These are phyloP conservation scores for Cystobasidium pallidum DNA, from an alignment of 1,284 basidiomycete species.

Conservation along the genomic window DNA sequence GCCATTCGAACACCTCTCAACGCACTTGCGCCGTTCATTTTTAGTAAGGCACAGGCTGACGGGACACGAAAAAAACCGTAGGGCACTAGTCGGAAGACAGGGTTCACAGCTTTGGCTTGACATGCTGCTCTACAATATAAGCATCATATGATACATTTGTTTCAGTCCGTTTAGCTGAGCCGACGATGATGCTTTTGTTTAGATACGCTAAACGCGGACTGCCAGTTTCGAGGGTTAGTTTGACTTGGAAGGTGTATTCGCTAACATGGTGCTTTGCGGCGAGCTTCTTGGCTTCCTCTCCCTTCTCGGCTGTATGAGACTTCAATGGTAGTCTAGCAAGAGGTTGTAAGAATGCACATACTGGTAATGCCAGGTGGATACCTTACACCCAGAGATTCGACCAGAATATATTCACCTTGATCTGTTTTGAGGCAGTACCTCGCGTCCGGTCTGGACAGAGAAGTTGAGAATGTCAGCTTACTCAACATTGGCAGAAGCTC, in stretches of 20 bases:
- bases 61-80: no score
- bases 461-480: not conserved
- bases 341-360: not conserved
- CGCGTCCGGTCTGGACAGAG: constrained; percentile 32
- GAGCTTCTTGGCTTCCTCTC: constrained; percentile 21
- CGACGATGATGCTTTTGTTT: constrained; percentile 42
- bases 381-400: constrained; percentile 31
- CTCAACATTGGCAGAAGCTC: not conserved
- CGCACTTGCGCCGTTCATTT: no score
- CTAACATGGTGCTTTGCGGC: constrained; percentile 25
- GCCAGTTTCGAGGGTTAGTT: constrained; percentile 34
- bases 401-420: constrained; percentile 37
- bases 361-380: constrained; percentile 37
- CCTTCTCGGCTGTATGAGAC: constrained; percentile 1
- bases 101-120: constrained; percentile 23
- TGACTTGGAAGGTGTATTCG: constrained; percentile 35
- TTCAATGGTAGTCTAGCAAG: not conserved
- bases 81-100: no score
- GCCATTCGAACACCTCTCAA: no score
- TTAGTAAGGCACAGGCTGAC: no score
- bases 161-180: constrained; percentile 34
- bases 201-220: constrained; percentile 37
- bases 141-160: constrained; percentile 37
- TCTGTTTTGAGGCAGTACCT: constrained; percentile 37
- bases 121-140: constrained; percentile 38